phyloP scores from a whole-genome alignment of 2,329 filamentous ascomycete species.

The Ceratocystis diversiconidia region DNA sequence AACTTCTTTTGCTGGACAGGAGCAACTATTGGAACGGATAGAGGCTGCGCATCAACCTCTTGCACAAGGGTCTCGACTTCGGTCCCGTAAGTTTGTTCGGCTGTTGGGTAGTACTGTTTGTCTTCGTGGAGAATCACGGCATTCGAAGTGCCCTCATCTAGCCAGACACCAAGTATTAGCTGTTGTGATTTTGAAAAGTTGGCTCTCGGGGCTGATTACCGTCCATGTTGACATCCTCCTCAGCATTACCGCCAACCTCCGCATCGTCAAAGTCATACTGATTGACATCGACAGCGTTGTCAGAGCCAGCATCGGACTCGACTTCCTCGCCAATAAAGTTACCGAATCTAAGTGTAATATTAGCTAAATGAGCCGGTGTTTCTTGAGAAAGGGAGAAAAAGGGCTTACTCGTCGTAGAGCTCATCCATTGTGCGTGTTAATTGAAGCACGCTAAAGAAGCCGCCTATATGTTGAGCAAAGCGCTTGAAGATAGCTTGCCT shows the following conservation, averaged over 20 bases:
- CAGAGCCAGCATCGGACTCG: conserved; percentile 73
- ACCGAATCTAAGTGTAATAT: conserved; percentile 53
- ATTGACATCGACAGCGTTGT: conserved; percentile 56
- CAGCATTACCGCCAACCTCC: conserved; percentile 41
- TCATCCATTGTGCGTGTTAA: conserved; percentile 59
- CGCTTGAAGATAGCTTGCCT: not conserved
- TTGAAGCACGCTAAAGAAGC: not conserved
- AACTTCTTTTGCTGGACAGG: conserved; percentile 94
- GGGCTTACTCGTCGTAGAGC: conserved; percentile 77
- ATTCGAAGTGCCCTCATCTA: conserved; percentile 68
- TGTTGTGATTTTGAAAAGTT: not conserved
- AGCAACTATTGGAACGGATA: conserved; percentile 84
- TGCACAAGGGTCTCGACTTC: conserved; percentile 93
- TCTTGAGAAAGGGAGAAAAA: not conserved
- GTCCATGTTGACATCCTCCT: conserved; percentile 90
- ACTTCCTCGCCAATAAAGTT: conserved; percentile 94
- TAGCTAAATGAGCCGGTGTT: not conserved
- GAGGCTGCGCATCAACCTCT: conserved; percentile 89
- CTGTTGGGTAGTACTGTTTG: conserved; percentile 99
- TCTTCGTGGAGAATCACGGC: conserved; percentile 97
- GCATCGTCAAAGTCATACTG: conserved; percentile 76
- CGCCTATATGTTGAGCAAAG: not conserved
- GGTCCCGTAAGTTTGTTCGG: conserved; percentile 82
- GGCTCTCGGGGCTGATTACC: conserved; percentile 32
- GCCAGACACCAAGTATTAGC: conserved; percentile 9